A percentile compares a stretch with the other conserved stretches of the same genome.
Evolutionary conservation across 805 yeast species (phyloP).

Genomic region (Suhomyces faveliae): DNA sequence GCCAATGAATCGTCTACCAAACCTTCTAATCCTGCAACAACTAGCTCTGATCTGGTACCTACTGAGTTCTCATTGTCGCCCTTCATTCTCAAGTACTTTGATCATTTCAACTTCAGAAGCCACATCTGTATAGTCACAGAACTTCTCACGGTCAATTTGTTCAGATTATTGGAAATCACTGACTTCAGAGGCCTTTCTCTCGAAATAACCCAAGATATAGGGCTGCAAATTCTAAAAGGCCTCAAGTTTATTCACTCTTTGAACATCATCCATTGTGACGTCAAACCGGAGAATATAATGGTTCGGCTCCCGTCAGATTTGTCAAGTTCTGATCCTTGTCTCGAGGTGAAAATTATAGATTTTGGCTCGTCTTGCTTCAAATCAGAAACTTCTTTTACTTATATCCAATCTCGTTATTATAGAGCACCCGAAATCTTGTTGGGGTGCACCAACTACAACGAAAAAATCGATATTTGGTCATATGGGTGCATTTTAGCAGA

Average conservation of each 20-base stretch:
- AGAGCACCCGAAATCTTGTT: slow-evolving; percentile 76
- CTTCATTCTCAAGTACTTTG: slow-evolving; percentile 39
- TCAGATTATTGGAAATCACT: slow-evolving; percentile 53
- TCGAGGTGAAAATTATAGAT: slow-evolving; percentile 69
- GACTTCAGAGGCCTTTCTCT: slow-evolving; percentile 50
- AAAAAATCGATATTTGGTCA: slow-evolving; percentile 53
- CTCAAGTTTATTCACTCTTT: slow-evolving; percentile 55
- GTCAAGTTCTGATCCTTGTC: slow-evolving; percentile 28
- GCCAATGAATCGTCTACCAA: slow-evolving; percentile 1
- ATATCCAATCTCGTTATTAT: slow-evolving; percentile 65
- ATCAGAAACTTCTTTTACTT: slow-evolving; percentile 46
- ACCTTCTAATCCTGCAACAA: not conserved
- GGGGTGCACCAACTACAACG: slow-evolving; percentile 57
- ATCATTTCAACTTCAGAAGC: slow-evolving; percentile 75
- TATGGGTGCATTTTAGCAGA: slow-evolving; percentile 45
- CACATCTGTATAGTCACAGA: slow-evolving; percentile 84
- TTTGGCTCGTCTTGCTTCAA: slow-evolving; percentile 66
- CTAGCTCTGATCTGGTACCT: not conserved
- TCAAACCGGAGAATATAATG: slow-evolving; percentile 85
- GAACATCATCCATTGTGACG: slow-evolving; percentile 74
- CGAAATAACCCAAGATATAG: slow-evolving; percentile 42
- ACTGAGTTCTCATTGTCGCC: too few species aligned
- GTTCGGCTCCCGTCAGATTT: slow-evolving; percentile 34
- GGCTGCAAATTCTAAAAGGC: slow-evolving; percentile 57
- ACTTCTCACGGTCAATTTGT: slow-evolving; percentile 63